These are phyloP conservation scores for Cytospora piceicola DNA, from an alignment of 2,329 filamentous ascomycete species.

Conservation along the genomic window DNA sequence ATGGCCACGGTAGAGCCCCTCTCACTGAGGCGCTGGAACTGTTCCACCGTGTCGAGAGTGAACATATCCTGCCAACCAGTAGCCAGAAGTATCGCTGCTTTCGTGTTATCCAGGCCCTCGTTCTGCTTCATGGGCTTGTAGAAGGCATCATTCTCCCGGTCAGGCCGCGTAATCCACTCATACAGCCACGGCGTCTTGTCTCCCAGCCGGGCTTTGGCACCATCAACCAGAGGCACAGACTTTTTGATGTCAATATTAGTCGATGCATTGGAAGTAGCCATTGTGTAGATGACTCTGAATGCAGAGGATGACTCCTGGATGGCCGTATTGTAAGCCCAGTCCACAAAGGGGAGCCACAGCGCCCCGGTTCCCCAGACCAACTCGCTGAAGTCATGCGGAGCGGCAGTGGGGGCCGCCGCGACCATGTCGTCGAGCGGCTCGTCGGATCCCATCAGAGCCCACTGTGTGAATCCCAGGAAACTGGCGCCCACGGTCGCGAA, in stretches of 20 bases:
- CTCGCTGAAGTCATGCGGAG: conserved; percentile 27
- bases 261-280: background rate
- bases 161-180: conserved; percentile 16
- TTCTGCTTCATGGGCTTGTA: conserved; percentile 25
- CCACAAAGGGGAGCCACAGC: conserved; percentile 18
- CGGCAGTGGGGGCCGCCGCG: conserved; percentile 24
- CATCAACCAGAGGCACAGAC: conserved; percentile 20
- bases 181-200: conserved; percentile 19
- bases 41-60: background rate
- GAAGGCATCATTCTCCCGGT: background rate
- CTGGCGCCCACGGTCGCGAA: conserved; percentile 33
- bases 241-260: conserved; percentile 6
- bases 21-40: conserved; percentile 17
- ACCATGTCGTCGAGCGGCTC: conserved; percentile 30
- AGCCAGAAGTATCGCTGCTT: conserved; percentile 17
- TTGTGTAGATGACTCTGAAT: background rate
- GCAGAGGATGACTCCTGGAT: background rate
- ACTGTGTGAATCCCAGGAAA: conserved; percentile 33
- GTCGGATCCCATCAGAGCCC: conserved; percentile 30
- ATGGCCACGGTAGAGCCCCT: conserved; percentile 18
- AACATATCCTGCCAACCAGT: conserved; percentile 30
- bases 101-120: conserved; percentile 2
- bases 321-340: conserved; percentile 15
- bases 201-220: conserved; percentile 8
- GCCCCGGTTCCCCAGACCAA: conserved; percentile 32